These are phyloP conservation scores for Lactifluus piperatus DNA, from an alignment of 768 basidiomycete genomes.

Conservation along the genomic window DNA sequence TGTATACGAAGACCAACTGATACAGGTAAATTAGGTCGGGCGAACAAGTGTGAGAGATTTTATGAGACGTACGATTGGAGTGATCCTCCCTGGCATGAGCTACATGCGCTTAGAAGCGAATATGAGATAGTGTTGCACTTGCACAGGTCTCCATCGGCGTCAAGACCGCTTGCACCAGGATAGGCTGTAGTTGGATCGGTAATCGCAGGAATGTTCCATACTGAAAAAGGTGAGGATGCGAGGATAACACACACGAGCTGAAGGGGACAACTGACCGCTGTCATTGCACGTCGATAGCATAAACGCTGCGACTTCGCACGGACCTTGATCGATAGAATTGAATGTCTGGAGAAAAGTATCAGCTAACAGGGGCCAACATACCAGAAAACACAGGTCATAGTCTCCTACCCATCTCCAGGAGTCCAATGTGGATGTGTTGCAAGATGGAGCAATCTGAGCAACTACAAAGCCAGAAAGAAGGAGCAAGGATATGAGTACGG, in stretches of 20 bases:
- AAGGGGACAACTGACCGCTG: not conserved
- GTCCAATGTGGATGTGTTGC: not conserved
- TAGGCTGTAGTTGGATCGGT: not conserved
- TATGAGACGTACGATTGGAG: not conserved
- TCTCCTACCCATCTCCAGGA: not conserved
- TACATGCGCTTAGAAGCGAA: slow-evolving; percentile 9
- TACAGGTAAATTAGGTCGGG: not conserved
- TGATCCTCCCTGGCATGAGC: not conserved
- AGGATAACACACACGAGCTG: not conserved
- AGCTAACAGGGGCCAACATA: not conserved
- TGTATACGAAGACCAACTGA: not conserved
- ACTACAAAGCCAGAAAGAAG: not conserved
- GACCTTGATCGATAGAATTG: slow-evolving; percentile 5
- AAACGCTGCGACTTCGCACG: slow-evolving; percentile 2
- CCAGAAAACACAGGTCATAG: not conserved
- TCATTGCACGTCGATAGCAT: slow-evolving; percentile 3
- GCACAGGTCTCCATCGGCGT: not conserved
- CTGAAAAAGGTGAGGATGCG: not conserved
- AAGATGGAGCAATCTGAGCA: slow-evolving; percentile 3
- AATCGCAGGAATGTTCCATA: not conserved
- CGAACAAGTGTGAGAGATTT: too few species aligned
- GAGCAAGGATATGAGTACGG: not conserved
- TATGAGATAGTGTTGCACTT: slow-evolving; percentile 8
- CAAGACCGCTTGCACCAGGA: not conserved
- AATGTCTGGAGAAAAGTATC: not conserved